Evolutionary conservation across 1,284 basidiomycete species (phyloP), one percentile per base, ranked within the genome.

Genomic region (Malassezia sp.): DNA sequence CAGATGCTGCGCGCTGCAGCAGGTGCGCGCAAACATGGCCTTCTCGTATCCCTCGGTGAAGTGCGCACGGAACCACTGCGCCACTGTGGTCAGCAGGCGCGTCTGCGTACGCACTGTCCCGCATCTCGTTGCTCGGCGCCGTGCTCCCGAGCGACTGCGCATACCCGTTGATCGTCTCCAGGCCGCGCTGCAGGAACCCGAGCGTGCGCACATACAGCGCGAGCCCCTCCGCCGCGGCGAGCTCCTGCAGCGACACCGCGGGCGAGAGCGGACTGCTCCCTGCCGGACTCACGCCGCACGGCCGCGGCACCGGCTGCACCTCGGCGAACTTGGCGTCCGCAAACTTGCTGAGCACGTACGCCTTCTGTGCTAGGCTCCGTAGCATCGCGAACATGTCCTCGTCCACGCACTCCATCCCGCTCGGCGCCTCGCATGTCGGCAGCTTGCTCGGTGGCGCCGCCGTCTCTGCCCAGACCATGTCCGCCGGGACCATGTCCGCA

Each of bases 351-450:
- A 96, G 74, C 28, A 91, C 87, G 54, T 85, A 84, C 20, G 90
- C 89, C 77, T 96, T 96, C 75, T 93, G 87, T 9, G 88, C 90
- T 0, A 89, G 72, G 54, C 91, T 85, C 67, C 95, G 89, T 30
- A 96, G 74, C 17, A 73, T 71, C 2, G 75, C 78, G 9, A 95
- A 73, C 7, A 96, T 72, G 47, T 79, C 79, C 49, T 86, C 84
- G 59, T 95, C 89, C n/a, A n/a, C n/a, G n/a, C n/a, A n/a, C n/a
- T n/a, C n/a, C n/a, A n/a, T n/a, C n/a, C n/a, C n/a, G n/a, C n/a
- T n/a, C n/a, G n/a, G n/a, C n/a, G n/a, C n/a, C n/a, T n/a, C n/a
- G n/a, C n/a, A n/a, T n/a, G n/a, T n/a, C n/a, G n/a, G n/a, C n/a
- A n/a, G n/a, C n/a, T n/a, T n/a, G n/a, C n/a, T n/a, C n/a, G n/a